phyloP scores from a whole-genome alignment of 768 basidiomycete genomes.

The Rhizopogon sp. region DNA sequence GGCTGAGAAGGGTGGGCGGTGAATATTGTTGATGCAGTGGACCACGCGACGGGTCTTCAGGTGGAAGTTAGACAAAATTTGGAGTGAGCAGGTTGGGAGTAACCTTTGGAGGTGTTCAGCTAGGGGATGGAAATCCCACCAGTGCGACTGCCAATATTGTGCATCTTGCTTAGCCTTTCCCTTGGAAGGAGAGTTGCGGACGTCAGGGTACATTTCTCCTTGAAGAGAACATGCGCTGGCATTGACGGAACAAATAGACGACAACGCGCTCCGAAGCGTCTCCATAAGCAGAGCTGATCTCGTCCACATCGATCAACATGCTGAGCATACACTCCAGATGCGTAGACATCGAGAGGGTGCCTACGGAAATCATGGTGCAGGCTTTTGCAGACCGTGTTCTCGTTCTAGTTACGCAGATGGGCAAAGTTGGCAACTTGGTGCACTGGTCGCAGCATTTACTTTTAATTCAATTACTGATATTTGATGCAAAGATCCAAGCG shows the following conservation, averaged over 20 bases:
- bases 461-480: neutral
- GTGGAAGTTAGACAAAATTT: neutral
- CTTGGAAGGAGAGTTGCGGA: conserved; percentile 38
- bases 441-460: conserved; percentile 10
- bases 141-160: conserved; percentile 51
- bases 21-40: conserved; percentile 62
- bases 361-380: conserved; percentile 76
- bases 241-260: neutral
- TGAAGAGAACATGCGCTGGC: conserved; percentile 12
- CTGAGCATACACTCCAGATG: conserved; percentile 36
- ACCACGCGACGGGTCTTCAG: conserved; percentile 69
- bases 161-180: conserved; percentile 48
- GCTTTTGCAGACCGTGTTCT: conserved; percentile 75
- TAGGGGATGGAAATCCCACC: conserved; percentile 72
- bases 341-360: conserved; percentile 46
- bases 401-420: conserved; percentile 86
- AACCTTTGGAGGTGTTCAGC: conserved; percentile 54
- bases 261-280: neutral
- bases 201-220: conserved; percentile 15
- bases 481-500: conserved; percentile 64
- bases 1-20: conserved; percentile 63
- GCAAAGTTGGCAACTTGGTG: conserved; percentile 88
- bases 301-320: conserved; percentile 11
- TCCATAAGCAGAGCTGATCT: neutral
- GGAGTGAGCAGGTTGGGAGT: conserved; percentile 5